These are phyloP conservation scores for Xylariaceae sp. DNA, from an alignment of 2,329 filamentous ascomycete species.

Conservation along the genomic window DNA sequence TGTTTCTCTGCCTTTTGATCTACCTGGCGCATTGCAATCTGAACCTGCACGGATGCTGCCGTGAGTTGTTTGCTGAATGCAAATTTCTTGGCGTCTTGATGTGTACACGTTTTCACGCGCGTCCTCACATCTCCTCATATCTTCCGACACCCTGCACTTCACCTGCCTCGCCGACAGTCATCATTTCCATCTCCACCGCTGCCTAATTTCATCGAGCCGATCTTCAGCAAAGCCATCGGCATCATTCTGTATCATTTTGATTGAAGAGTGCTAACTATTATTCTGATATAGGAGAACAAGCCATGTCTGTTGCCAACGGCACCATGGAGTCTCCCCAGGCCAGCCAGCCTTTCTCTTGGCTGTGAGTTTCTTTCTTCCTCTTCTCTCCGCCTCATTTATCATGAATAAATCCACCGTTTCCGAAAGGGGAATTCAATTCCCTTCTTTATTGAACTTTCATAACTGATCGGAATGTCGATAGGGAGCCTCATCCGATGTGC, in stretches of 20 bases:
- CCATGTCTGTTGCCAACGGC: too few species aligned
- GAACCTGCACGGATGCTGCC: constrained; percentile 12
- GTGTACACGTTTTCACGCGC: not conserved
- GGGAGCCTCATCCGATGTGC: constrained; percentile 51
- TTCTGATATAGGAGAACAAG: too few species aligned
- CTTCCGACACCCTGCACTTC: not conserved
- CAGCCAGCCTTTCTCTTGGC: constrained; percentile 15
- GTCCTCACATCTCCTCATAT: not conserved
- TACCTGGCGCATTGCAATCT: constrained; percentile 1
- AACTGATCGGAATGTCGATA: constrained; percentile 27
- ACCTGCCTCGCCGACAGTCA: not conserved
- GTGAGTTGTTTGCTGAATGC: constrained; percentile 18
- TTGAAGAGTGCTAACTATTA: not conserved
- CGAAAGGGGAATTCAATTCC: not conserved
- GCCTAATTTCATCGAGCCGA: not conserved
- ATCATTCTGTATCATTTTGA: not conserved
- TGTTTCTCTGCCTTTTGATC: not conserved
- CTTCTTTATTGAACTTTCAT: not conserved
- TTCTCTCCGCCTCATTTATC: not conserved
- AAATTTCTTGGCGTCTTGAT: constrained; percentile 12
- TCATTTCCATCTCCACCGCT: not conserved
- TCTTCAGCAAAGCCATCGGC: not conserved
- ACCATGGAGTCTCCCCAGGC: too few species aligned
- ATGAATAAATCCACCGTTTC: too few species aligned
- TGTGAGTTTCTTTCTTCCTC: constrained; percentile 14